Evolutionary conservation across 78 protist species (phyloP).

Genomic region (Neovahlkampfia damariscottae): DNA sequence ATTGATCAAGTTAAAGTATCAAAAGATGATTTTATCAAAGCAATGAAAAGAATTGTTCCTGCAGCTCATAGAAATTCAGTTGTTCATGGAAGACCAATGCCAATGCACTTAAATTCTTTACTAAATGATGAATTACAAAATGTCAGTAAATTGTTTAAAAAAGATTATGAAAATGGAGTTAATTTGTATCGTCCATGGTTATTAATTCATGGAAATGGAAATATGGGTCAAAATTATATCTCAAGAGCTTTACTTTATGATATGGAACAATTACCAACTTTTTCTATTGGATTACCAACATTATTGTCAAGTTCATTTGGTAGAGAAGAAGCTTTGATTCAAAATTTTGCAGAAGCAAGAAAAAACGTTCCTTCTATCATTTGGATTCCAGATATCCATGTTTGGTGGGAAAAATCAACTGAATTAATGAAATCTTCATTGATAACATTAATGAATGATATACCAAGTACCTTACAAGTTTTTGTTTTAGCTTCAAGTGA

Average conservation of each 20-base stretch:
- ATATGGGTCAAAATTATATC: neutral
- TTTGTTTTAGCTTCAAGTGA: neutral
- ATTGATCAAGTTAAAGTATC: slow-evolving; percentile 20
- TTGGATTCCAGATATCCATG: neutral
- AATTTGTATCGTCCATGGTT: neutral
- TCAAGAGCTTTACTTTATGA: neutral
- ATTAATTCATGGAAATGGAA: neutral
- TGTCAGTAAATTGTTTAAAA: neutral
- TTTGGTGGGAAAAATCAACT: neutral
- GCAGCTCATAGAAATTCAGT: neutral
- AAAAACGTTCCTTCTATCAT: neutral
- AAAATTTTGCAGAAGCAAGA: neutral
- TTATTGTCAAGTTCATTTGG: neutral
- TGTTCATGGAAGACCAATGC: neutral
- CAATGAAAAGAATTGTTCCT: slow-evolving; percentile 21
- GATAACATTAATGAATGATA: neutral
- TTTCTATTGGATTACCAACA: neutral
- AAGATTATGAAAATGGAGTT: neutral
- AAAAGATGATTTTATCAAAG: slow-evolving; percentile 20
- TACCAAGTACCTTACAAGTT: neutral
- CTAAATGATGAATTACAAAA: neutral
- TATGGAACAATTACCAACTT: neutral
- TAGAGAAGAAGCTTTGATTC: neutral
- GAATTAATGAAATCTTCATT: neutral
- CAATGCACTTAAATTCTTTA: neutral